Evolutionary conservation across 352 stramenopile species (phyloP).

Genomic region (Pythium pectinolyticum): DNA sequence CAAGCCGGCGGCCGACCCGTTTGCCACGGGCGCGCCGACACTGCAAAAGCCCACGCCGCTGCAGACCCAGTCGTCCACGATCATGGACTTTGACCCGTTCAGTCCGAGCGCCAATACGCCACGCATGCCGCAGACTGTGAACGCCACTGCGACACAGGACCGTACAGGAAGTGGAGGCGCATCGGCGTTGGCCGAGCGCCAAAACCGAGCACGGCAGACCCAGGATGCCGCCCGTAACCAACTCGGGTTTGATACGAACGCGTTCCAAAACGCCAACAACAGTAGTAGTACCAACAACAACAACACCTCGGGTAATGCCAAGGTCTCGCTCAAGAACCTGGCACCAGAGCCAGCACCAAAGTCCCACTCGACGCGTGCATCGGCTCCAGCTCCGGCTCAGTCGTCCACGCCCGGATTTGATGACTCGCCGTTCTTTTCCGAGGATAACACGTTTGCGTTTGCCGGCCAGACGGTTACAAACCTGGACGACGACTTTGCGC

Average conservation of each 20-base stretch:
- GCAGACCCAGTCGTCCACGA: slow-evolving; percentile 40
- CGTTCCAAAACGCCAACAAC: slow-evolving; percentile 39
- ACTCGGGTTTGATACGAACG: slow-evolving; percentile 51
- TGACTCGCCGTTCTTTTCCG: slow-evolving; percentile 62
- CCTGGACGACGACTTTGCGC: slow-evolving; percentile 53
- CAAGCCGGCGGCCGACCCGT: slow-evolving; percentile 45
- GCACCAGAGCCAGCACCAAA: slow-evolving; percentile 13
- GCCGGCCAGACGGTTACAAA: slow-evolving; percentile 62
- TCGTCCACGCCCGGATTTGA: slow-evolving; percentile 29
- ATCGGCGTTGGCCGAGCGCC: slow-evolving; percentile 39
- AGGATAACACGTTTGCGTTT: slow-evolving; percentile 61
- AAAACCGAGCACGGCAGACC: slow-evolving; percentile 54
- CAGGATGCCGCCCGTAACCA: slow-evolving; percentile 64
- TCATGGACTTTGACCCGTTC: slow-evolving; percentile 77
- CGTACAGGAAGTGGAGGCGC: slow-evolving; percentile 23
- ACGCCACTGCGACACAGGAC: slow-evolving; percentile 9
- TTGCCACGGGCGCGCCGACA: slow-evolving; percentile 31
- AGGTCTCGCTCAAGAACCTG: slow-evolving; percentile 51
- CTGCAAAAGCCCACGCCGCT: slow-evolving; percentile 19
- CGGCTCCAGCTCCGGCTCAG: slow-evolving; percentile 9
- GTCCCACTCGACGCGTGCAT: slow-evolving; percentile 5
- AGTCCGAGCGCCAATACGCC: slow-evolving; percentile 57
- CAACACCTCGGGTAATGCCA: slow-evolving; percentile 15
- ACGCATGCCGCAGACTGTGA: slow-evolving; percentile 38
- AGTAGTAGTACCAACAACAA: slow-evolving; percentile 10